phyloP scores from a whole-genome alignment of 1,139 yeast species.

The Geotrichum phurueaensis region DNA sequence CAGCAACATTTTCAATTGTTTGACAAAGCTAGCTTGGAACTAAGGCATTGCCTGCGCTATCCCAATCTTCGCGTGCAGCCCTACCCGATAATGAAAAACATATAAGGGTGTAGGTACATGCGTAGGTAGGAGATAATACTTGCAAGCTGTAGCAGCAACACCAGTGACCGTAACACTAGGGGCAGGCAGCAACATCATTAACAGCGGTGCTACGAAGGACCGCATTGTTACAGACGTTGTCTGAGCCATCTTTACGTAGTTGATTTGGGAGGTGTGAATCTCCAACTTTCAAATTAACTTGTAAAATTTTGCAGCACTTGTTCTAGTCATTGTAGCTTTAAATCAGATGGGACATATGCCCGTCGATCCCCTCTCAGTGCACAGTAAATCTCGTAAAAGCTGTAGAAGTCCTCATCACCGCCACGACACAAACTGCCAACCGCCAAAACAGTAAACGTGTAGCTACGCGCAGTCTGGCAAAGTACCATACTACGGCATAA shows the following conservation, averaged over 20 bases:
- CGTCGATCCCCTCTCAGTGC: background rate
- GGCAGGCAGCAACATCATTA: background rate
- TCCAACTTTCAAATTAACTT: background rate
- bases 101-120: background rate
- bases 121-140: background rate
- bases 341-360: background rate
- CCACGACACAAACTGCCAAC: background rate
- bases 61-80: background rate
- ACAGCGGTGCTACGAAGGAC: background rate
- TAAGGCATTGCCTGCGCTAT: background rate
- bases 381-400: background rate
- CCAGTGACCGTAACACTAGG: background rate
- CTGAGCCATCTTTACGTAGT: background rate
- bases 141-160: background rate
- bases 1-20: background rate
- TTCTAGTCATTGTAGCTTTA: too few species aligned
- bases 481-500: background rate
- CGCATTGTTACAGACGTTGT: background rate
- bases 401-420: background rate
- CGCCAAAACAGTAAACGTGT: background rate
- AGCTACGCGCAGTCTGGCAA: background rate
- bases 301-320: too few species aligned
- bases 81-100: background rate
- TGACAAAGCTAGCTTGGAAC: background rate
- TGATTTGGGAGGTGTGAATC: background rate